phyloP scores from a whole-genome alignment of 805 yeast genomes.

The Pichia pseudocactophila region DNA sequence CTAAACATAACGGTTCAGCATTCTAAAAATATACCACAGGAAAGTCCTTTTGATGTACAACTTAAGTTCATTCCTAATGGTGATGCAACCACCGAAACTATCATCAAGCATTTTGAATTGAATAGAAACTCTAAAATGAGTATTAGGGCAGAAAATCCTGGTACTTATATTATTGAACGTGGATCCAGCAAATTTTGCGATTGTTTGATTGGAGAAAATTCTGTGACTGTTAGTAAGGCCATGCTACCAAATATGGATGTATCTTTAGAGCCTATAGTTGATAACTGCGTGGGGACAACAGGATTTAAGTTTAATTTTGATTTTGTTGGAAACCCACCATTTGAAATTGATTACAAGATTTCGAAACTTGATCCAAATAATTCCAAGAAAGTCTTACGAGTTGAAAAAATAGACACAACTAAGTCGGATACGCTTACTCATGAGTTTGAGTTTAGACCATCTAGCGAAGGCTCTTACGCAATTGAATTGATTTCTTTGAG shows the following conservation, averaged over 20 bases:
- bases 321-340: slow-evolving; percentile 78
- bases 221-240: slow-evolving; percentile 37
- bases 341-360: slow-evolving; percentile 52
- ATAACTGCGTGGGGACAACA: slow-evolving; percentile 86
- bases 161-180: slow-evolving; percentile 48
- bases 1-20: slow-evolving; percentile 23
- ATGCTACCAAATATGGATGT: slow-evolving; percentile 34
- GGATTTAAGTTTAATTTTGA: slow-evolving; percentile 67
- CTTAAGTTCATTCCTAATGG: slow-evolving; percentile 28
- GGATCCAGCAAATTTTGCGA: slow-evolving; percentile 57
- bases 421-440: slow-evolving; percentile 24
- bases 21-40: slow-evolving; percentile 24
- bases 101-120: slow-evolving; percentile 23
- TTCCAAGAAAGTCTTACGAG: slow-evolving; percentile 15
- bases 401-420: slow-evolving; percentile 23
- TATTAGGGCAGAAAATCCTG: slow-evolving; percentile 46
- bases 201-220: slow-evolving; percentile 54
- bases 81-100: slow-evolving; percentile 8
- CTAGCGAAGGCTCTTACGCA: slow-evolving; percentile 70
- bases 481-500: slow-evolving; percentile 58
- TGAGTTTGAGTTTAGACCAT: slow-evolving; percentile 64
- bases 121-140: slow-evolving; percentile 17
- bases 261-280: slow-evolving; percentile 54
- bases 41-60: slow-evolving; percentile 39
- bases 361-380: slow-evolving; percentile 41